A percentile compares a stretch with the other conserved stretches of the same genome.
Evolutionary conservation across 192 early-diverging fungal genomes (phyloP).

Genomic region (Allomyces arbusculus): DNA sequence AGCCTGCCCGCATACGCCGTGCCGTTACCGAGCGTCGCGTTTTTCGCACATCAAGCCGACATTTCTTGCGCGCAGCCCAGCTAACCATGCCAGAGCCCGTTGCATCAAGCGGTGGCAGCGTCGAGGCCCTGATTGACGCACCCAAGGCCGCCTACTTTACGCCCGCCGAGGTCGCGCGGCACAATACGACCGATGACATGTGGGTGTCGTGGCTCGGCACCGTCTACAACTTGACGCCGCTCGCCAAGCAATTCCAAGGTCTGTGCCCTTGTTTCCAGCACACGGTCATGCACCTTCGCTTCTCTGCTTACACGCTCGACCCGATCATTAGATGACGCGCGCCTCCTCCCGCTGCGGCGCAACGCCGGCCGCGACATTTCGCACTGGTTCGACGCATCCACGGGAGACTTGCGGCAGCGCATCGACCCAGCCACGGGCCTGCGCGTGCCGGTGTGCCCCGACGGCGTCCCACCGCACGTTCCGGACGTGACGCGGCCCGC

Average conservation of each 20-base stretch:
- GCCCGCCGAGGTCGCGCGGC: conserved; percentile 43
- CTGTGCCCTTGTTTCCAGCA: background rate
- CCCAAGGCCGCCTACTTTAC: conserved; percentile 17
- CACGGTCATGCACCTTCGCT: too few species aligned
- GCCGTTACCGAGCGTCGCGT: too few species aligned
- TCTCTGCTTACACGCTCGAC: background rate
- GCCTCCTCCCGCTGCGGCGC: conserved; percentile 24
- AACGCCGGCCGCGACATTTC: conserved; percentile 41
- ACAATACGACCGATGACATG: conserved; percentile 50
- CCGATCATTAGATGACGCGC: conserved; percentile 16
- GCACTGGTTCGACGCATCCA: conserved; percentile 33
- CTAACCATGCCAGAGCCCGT: too few species aligned
- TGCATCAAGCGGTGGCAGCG: too few species aligned
- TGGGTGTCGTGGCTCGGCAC: conserved; percentile 61
- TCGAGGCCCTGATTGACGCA: too few species aligned
- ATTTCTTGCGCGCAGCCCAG: too few species aligned
- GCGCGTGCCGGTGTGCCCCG: conserved; percentile 20
- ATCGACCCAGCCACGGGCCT: conserved; percentile 1
- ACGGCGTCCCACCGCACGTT: conserved; percentile 21
- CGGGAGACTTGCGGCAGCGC: conserved; percentile 18
- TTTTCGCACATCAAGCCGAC: too few species aligned
- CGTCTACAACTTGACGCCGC: conserved; percentile 58
- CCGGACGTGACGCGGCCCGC: conserved; percentile 7
- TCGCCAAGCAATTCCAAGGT: conserved; percentile 36
- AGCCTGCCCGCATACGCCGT: too few species aligned